Percentiles rank a stretch among this genome's conserved stretches.
phyloP scores from a whole-genome alignment of 495 filamentous ascomycete genomes.

The Chaetomium fimeti region DNA sequence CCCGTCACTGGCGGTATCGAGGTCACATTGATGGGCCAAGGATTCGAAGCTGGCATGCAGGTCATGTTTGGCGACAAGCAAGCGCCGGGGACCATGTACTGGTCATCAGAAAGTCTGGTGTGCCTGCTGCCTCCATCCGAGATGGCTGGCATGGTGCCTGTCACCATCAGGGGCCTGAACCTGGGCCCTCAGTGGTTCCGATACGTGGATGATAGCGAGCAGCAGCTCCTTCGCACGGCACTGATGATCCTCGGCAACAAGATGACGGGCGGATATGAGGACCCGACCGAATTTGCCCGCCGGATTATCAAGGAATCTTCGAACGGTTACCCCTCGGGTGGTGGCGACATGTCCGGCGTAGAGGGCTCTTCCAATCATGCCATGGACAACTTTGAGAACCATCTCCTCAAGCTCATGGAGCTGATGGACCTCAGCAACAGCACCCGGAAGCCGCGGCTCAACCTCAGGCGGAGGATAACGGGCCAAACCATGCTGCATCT shows the following conservation, averaged over 20 bases:
- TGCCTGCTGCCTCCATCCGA: slow-evolving; percentile 76
- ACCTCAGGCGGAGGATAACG: slow-evolving; percentile 53
- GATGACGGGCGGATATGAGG: slow-evolving; percentile 52
- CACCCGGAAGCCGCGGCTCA: slow-evolving; percentile 62
- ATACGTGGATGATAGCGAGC: slow-evolving; percentile 76
- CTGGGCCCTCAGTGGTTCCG: slow-evolving; percentile 57
- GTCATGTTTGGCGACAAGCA: slow-evolving; percentile 80
- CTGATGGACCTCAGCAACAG: slow-evolving; percentile 75
- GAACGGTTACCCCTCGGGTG: slow-evolving; percentile 24
- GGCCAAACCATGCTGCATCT: slow-evolving; percentile 84
- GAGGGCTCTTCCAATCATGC: slow-evolving; percentile 18
- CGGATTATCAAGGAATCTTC: slow-evolving; percentile 46
- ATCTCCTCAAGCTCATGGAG: slow-evolving; percentile 71
- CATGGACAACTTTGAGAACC: slow-evolving; percentile 55
- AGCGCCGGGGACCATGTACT: slow-evolving; percentile 78
- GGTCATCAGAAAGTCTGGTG: slow-evolving; percentile 78
- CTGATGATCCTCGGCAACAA: slow-evolving; percentile 58
- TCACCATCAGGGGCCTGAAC: slow-evolving; percentile 63
- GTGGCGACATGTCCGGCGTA: slow-evolving; percentile 20
- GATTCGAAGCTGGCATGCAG: slow-evolving; percentile 75
- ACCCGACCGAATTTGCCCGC: slow-evolving; percentile 53
- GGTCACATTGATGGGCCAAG: slow-evolving; percentile 76
- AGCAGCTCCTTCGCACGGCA: slow-evolving; percentile 64
- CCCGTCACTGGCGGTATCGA: slow-evolving; percentile 80
- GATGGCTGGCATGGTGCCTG: slow-evolving; percentile 66